Percentiles rank a stretch among this genome's conserved stretches.
Evolutionary conservation across 768 basidiomycete species (phyloP).

Genomic region (Tulasnella sp.): DNA sequence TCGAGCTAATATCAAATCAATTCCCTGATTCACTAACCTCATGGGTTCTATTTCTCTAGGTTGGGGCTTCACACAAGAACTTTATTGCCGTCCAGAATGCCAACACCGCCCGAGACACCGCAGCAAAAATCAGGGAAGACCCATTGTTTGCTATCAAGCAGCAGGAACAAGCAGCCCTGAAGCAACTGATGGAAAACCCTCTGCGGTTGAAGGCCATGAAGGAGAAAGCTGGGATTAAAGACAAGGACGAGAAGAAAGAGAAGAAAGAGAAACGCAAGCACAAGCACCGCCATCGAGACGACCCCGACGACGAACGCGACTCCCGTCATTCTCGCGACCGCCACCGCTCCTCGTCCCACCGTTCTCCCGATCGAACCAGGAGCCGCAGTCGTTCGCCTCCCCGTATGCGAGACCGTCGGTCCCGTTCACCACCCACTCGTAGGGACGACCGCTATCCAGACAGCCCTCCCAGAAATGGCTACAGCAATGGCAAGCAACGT

Average conservation of each 20-base stretch:
- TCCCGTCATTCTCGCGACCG: constrained; percentile 10
- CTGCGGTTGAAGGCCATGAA: constrained; percentile 78
- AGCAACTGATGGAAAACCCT: constrained; percentile 81
- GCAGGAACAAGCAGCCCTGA: constrained; percentile 91
- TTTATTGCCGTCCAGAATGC: constrained; percentile 96
- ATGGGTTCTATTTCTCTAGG: constrained; percentile 59
- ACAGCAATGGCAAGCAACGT: constrained; percentile 36
- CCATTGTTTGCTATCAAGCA: constrained; percentile 96
- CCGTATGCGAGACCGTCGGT: constrained; percentile 47
- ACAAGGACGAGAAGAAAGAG: constrained; percentile 65
- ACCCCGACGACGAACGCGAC: constrained; percentile 37
- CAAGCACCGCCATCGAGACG: constrained; percentile 32
- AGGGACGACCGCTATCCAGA: constrained; percentile 22
- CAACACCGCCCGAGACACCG: constrained; percentile 80
- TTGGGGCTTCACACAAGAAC: constrained; percentile 83
- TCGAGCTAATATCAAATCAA: constrained; percentile 39
- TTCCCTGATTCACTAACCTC: background rate
- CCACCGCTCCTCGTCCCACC: constrained; percentile 34
- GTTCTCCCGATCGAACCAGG: constrained; percentile 36
- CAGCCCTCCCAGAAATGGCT: constrained; percentile 33
- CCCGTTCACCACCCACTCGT: constrained; percentile 46
- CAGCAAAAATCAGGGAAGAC: constrained; percentile 93
- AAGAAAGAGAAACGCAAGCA: constrained; percentile 54
- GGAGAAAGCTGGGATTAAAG: constrained; percentile 74
- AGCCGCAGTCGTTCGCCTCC: constrained; percentile 49